Percentiles rank a stretch among this genome's conserved stretches.
Evolutionary conservation across 345 rosid species (phyloP).

Genomic region (Aurinia saxatilis): DNA sequence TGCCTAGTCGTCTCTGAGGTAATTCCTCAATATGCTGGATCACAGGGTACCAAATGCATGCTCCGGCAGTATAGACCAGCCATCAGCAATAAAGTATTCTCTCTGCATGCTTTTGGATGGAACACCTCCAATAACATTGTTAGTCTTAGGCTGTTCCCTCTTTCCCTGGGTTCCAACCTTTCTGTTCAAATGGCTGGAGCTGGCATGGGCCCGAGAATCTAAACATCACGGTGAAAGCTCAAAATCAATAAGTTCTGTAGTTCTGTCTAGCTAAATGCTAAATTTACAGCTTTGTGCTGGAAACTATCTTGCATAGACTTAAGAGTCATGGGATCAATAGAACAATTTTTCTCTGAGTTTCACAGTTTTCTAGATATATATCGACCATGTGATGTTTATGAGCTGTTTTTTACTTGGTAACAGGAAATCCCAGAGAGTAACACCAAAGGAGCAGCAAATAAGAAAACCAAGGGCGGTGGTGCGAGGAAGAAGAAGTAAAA

Average conservation of each 20-base stretch:
- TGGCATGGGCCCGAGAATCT: slow-evolving; percentile 43
- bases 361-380: neutral
- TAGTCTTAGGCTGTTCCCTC: slow-evolving; percentile 36
- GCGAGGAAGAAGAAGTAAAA: slow-evolving; percentile 59
- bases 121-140: slow-evolving; percentile 37
- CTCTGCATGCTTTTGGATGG: slow-evolving; percentile 37
- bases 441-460: slow-evolving; percentile 42
- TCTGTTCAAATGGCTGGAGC: slow-evolving; percentile 31
- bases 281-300: neutral
- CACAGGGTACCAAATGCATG: slow-evolving; percentile 66
- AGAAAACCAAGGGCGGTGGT: slow-evolving; percentile 59
- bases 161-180: slow-evolving; percentile 31
- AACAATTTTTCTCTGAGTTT: neutral
- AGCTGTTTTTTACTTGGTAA: slow-evolving; percentile 10
- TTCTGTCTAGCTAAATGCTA: neutral
- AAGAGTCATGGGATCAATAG: neutral
- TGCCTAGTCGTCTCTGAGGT: slow-evolving; percentile 31
- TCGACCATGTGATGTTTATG: neutral
- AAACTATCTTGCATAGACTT: neutral
- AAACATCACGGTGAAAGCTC: slow-evolving; percentile 45
- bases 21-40: slow-evolving; percentile 41
- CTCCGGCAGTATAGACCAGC: slow-evolving; percentile 43
- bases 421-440: slow-evolving; percentile 46
- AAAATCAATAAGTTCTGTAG: slow-evolving; percentile 7
- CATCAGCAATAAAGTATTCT: slow-evolving; percentile 38